phyloP scores from a whole-genome alignment of 2,329 filamentous ascomycete species.

The Aspergillus neotritici region DNA sequence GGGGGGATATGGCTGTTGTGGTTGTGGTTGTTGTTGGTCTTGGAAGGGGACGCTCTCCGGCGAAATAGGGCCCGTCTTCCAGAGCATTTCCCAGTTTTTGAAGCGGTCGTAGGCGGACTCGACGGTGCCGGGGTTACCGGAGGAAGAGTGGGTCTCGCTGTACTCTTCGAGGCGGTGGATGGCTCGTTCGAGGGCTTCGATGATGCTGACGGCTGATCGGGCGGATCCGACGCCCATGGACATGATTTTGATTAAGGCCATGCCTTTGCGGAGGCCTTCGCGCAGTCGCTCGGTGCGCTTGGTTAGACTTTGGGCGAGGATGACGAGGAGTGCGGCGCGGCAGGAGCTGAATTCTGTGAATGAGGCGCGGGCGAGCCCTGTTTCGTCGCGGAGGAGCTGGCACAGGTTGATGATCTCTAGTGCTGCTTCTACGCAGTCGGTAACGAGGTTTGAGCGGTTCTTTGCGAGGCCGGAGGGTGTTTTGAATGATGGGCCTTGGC shows the following conservation, averaged over 20 bases:
- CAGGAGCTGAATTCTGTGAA: conserved; percentile 55
- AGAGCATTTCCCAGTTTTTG: conserved; percentile 50
- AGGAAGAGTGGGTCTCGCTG: conserved; percentile 29
- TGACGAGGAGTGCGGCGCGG: conserved; percentile 49
- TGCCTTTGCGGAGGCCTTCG: conserved; percentile 45
- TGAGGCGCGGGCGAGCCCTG: conserved; percentile 50
- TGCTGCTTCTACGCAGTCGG: conserved; percentile 50
- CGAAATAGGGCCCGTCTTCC: conserved; percentile 38
- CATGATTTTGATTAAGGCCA: conserved; percentile 50
- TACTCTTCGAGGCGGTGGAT: conserved; percentile 43
- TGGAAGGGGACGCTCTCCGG: conserved; percentile 26
- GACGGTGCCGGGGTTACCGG: conserved; percentile 27
- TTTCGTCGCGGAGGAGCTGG: conserved; percentile 45
- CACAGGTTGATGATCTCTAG: conserved; percentile 49
- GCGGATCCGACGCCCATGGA: conserved; percentile 49
- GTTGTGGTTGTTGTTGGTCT: conserved; percentile 13
- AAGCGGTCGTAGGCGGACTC: conserved; percentile 49
- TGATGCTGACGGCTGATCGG: conserved; percentile 49
- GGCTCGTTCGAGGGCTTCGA: conserved; percentile 49
- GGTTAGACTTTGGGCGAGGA: conserved; percentile 36
- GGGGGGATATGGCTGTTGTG: background rate
- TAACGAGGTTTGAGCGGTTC: conserved; percentile 40
- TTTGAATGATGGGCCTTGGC: conserved; percentile 21
- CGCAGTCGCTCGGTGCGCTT: conserved; percentile 41
- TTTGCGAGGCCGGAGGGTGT: conserved; percentile 29